A percentile compares a stretch with the other conserved stretches of the same genome.
Conservation (phyloP, 345 rosid species). For the Arabis alpina region DNA sequence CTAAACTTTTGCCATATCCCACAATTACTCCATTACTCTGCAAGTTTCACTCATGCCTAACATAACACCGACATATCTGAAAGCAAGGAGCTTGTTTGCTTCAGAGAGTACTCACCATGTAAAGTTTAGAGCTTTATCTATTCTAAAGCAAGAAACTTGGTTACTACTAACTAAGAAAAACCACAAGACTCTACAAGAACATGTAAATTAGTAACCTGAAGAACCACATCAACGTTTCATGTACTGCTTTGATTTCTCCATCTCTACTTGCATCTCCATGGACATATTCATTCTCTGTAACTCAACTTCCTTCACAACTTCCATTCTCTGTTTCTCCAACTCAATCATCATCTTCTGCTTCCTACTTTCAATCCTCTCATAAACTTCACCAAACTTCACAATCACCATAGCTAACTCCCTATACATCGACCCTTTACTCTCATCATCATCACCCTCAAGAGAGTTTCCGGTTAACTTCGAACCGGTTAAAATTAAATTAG, state of each 20-base stretch:
- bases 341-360: constrained; percentile 73
- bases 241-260: constrained; percentile 54
- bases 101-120: no score
- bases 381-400: constrained; percentile 66
- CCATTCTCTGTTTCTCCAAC: constrained; percentile 81
- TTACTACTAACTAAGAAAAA: no score
- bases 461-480: constrained; percentile 36
- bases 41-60: no score
- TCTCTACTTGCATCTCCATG: constrained; percentile 67
- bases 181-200: no score
- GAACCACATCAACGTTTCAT: constrained; percentile 41
- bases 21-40: no score
- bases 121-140: no score
- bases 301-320: constrained; percentile 68
- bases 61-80: no score
- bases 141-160: no score
- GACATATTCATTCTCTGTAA: constrained; percentile 73
- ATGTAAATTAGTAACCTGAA: no score
- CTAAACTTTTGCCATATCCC: constrained; percentile 13
- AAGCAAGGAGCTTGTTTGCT: no score
- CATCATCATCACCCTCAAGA: constrained; percentile 47
- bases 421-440: constrained; percentile 47
- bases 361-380: constrained; percentile 64
- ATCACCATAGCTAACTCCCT: constrained; percentile 67
- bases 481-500: constrained; percentile 31